Percentiles rank a stretch among this genome's conserved stretches.
Evolutionary conservation across 2,329 filamentous ascomycete genomes (phyloP).

Genomic region (Hymenoscyphus occultus): DNA sequence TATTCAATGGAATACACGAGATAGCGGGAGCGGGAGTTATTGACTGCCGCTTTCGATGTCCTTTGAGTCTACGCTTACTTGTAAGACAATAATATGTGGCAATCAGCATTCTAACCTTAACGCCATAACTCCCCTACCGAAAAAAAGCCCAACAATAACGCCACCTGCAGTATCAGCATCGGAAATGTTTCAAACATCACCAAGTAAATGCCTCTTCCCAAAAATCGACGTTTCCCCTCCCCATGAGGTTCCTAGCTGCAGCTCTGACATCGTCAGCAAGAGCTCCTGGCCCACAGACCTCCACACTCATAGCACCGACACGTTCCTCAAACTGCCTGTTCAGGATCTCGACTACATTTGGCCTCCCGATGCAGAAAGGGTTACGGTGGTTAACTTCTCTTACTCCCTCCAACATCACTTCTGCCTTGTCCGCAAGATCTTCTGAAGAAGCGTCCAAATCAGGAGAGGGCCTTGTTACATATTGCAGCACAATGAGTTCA

Average conservation of each 20-base stretch:
- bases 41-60: too few species aligned
- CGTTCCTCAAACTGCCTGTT: slow-evolving; percentile 15
- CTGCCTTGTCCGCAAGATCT: neutral
- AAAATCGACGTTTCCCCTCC: slow-evolving; percentile 19
- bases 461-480: slow-evolving; percentile 14
- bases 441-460: neutral
- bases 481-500: slow-evolving; percentile 15
- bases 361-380: slow-evolving; percentile 10
- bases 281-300: slow-evolving; percentile 23
- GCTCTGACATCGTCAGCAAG: slow-evolving; percentile 22
- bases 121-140: neutral
- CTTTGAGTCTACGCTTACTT: too few species aligned
- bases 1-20: too few species aligned
- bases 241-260: slow-evolving; percentile 18
- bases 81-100: too few species aligned
- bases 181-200: slow-evolving; percentile 2
- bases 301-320: slow-evolving; percentile 21
- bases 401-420: neutral
- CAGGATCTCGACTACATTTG: slow-evolving; percentile 15
- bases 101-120: neutral
- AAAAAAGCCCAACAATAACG: neutral
- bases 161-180: neutral
- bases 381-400: slow-evolving; percentile 4
- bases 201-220: slow-evolving; percentile 20
- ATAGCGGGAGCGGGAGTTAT: too few species aligned